Evolutionary conservation across 176 grass and related monocot genomes (phyloP).

Genomic region (Tillandsia fasciculata): DNA sequence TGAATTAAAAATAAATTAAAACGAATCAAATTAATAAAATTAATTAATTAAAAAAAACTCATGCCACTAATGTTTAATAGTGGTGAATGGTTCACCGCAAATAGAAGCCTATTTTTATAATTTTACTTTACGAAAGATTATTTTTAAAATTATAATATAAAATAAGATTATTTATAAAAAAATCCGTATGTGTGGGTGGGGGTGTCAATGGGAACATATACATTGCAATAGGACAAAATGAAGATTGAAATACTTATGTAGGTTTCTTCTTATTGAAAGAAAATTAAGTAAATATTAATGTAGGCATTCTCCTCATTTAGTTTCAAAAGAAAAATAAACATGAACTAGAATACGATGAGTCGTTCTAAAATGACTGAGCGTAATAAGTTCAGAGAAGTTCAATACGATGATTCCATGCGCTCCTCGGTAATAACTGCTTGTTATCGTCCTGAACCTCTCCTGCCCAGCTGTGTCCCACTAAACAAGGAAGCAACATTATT

Average conservation of each 20-base stretch:
- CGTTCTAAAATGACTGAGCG: not conserved
- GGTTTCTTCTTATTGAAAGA: not conserved
- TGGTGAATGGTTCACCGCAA: too few relatives aligned
- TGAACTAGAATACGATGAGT: not conserved
- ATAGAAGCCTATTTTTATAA: too few relatives aligned
- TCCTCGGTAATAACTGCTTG: slow-evolving; percentile 87
- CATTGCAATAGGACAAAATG: not conserved
- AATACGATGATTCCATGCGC: slow-evolving; percentile 79
- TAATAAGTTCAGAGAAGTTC: not conserved
- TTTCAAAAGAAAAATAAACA: not conserved
- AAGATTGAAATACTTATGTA: not conserved
- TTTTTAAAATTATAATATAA: too few relatives aligned
- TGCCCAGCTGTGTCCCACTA: slow-evolving; percentile 98
- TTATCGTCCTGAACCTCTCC: slow-evolving; percentile 90
- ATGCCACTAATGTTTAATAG: too few relatives aligned
- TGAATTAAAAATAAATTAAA: too few relatives aligned
- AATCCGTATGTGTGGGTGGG: too few relatives aligned
- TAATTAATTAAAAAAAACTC: too few relatives aligned
- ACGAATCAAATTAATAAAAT: too few relatives aligned
- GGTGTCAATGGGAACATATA: not conserved
- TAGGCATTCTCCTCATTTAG: not conserved
- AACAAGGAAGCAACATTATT: slow-evolving; percentile 15
- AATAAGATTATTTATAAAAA: too few relatives aligned
- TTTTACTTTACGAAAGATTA: too few relatives aligned
- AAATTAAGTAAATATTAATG: not conserved